phyloP scores from a whole-genome alignment of 2,329 filamentous ascomycete genomes.

The Nectriaceae sp. region DNA sequence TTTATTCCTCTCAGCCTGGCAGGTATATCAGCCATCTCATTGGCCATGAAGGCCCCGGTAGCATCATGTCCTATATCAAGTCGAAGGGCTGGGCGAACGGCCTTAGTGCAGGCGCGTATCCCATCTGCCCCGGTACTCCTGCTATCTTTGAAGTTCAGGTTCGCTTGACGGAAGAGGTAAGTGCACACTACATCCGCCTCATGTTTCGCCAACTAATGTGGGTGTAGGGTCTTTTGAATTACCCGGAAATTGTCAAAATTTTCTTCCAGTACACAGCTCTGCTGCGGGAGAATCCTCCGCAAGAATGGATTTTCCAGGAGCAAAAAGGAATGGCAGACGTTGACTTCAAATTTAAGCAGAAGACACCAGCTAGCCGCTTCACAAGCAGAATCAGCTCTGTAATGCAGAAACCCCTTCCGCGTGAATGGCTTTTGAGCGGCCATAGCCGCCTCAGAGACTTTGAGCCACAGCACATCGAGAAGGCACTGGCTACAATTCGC shows the following conservation, averaged over 20 bases:
- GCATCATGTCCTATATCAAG: slow-evolving; percentile 88
- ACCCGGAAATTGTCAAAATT: slow-evolving; percentile 78
- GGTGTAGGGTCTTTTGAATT: slow-evolving; percentile 67
- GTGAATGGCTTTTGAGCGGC: slow-evolving; percentile 86
- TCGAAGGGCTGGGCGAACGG: slow-evolving; percentile 87
- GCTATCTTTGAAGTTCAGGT: slow-evolving; percentile 80
- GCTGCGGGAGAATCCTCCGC: slow-evolving; percentile 75
- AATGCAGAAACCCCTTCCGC: slow-evolving; percentile 89
- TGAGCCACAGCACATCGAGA: slow-evolving; percentile 72
- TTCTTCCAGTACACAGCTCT: slow-evolving; percentile 92
- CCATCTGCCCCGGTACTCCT: slow-evolving; percentile 74
- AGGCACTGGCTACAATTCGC: slow-evolving; percentile 71
- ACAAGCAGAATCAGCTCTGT: slow-evolving; percentile 81
- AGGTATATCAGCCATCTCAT: slow-evolving; percentile 87
- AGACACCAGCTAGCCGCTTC: slow-evolving; percentile 85
- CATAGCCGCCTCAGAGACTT: slow-evolving; percentile 77
- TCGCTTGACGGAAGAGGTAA: slow-evolving; percentile 77
- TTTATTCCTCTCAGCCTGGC: slow-evolving; percentile 80
- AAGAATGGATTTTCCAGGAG: slow-evolving; percentile 94
- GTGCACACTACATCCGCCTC: slow-evolving; percentile 7
- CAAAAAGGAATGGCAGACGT: slow-evolving; percentile 89
- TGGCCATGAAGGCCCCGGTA: slow-evolving; percentile 90
- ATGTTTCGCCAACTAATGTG: slow-evolving; percentile 9
- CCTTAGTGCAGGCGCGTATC: slow-evolving; percentile 74
- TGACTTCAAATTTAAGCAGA: slow-evolving; percentile 93